Percentiles rank a stretch among this genome's conserved stretches.
These are phyloP conservation scores for Phytophthora citricola DNA, from an alignment of 352 stramenopile species.

Conservation along the genomic window DNA sequence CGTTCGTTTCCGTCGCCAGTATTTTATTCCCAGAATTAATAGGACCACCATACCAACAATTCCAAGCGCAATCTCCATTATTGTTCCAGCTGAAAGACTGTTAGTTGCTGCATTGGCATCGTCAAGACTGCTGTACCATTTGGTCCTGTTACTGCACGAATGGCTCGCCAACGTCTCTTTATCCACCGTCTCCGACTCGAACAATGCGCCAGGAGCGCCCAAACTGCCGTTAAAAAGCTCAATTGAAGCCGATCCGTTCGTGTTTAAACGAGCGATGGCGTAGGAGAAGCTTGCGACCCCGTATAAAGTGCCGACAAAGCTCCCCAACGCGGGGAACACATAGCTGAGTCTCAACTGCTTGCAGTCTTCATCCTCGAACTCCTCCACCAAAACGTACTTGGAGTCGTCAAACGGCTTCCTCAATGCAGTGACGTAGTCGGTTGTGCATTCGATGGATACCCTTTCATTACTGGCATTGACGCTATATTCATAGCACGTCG, in stretches of 20 bases:
- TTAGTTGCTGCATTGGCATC: too few species aligned
- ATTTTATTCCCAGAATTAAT: too few species aligned
- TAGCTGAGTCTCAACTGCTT: neutral
- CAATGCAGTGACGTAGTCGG: constrained; percentile 37
- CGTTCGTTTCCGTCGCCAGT: too few species aligned
- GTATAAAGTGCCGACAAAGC: neutral
- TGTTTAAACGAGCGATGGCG: neutral
- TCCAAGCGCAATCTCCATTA: too few species aligned
- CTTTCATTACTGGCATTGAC: neutral
- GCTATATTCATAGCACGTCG: neutral
- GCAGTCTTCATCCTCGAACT: neutral
- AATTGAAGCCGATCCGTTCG: neutral
- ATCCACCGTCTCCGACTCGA: neutral
- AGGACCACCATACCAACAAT: too few species aligned
- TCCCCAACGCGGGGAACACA: neutral
- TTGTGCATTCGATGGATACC: constrained; percentile 19
- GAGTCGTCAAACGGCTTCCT: constrained; percentile 15
- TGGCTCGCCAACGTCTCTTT: neutral
- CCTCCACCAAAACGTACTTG: constrained; percentile 1
- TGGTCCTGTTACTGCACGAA: too few species aligned
- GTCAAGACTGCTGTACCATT: too few species aligned
- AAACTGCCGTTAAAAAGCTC: neutral
- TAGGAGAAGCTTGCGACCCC: neutral
- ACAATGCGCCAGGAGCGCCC: neutral
- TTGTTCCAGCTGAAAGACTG: too few species aligned